Evolutionary conservation across 805 yeast genomes (phyloP), one percentile per base, ranked within the genome.

Genomic region (Candida bentonensis): DNA sequence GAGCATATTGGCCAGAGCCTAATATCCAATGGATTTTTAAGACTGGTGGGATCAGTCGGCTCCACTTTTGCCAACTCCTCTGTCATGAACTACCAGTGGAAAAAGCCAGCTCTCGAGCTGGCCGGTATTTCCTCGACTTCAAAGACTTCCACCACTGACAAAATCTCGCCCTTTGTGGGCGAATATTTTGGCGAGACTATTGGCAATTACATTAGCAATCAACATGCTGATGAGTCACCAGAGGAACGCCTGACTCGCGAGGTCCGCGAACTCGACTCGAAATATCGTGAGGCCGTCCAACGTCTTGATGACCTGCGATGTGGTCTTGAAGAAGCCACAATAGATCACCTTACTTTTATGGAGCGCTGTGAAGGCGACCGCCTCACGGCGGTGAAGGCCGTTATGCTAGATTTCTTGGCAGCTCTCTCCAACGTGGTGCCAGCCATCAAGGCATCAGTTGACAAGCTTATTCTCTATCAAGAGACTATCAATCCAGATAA

Each of bases 311-410:
- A 68, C 39, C 60, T 74, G 13, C 69, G 94, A 47, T 81, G 92
- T 59, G 77, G 76, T 41, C 68, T 83, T 41, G 95, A 86, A 59
- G 89, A 82, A 54, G 44, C 53, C 5, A 68, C 81, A 46, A 72
- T 80, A 58, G 88, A 80, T 51, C 88, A 82, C 55, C 65, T 80
- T 42, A 62, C 78, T 21, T 83, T 80, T 57, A 76, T 85, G 83
- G 89, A 84, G 58, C 73, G 78, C 53, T 84, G 92, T 63, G 95
- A 85, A 62, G 60, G 74, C 27, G 94, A 85, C 61, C 71, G 95
- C 50, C 66, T 82, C 47, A 70, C 72, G 50, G 92, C 92, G 0
- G 64, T 85, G 48, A 83, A 84, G 59, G 79, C 82, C 47, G 88
- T 79, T 1, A 72, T 82, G 9, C 68, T 76, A 43, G 94, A 84